Percentiles rank a stretch among this genome's conserved stretches.
Conservation (phyloP, 768 basidiomycete genomes). For the Leccinum truebloodii region DNA sequence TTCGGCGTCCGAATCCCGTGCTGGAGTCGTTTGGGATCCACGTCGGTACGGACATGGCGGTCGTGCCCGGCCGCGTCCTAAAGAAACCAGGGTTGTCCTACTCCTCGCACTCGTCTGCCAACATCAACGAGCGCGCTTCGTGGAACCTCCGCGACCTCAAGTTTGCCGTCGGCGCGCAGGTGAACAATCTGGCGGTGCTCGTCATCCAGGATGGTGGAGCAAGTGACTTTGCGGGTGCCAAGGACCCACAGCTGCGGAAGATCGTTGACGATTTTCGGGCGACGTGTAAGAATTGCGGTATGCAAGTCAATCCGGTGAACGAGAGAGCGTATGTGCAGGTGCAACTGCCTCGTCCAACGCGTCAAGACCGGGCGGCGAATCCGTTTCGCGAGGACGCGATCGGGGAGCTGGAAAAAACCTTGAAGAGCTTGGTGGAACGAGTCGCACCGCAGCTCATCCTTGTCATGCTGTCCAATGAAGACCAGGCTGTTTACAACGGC, state of each 20-base stretch:
- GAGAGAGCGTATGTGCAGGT: slow-evolving; percentile 36
- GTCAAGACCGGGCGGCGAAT: slow-evolving; percentile 41
- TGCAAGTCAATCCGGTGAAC: slow-evolving; percentile 41
- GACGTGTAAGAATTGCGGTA: slow-evolving; percentile 69
- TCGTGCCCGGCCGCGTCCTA: slow-evolving; percentile 55
- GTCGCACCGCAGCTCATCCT: slow-evolving; percentile 33
- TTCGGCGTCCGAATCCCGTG: slow-evolving; percentile 32
- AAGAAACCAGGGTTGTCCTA: slow-evolving; percentile 46
- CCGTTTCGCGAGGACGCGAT: slow-evolving; percentile 55
- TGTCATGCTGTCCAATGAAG: slow-evolving; percentile 48
- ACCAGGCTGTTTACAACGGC: slow-evolving; percentile 50
- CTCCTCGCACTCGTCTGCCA: slow-evolving; percentile 22
- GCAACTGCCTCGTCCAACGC: slow-evolving; percentile 49
- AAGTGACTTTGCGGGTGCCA: slow-evolving; percentile 52
- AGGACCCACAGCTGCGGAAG: slow-evolving; percentile 49
- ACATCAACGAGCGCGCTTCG: slow-evolving; percentile 43
- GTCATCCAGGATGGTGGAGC: slow-evolving; percentile 56
- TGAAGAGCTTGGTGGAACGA: background rate
- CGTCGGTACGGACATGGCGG: slow-evolving; percentile 49
- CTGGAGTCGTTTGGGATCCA: slow-evolving; percentile 45
- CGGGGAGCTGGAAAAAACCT: slow-evolving; percentile 11
- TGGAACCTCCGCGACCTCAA: slow-evolving; percentile 56
- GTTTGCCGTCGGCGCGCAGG: slow-evolving; percentile 56
- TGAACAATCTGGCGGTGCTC: slow-evolving; percentile 69
- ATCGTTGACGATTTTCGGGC: slow-evolving; percentile 50